A percentile compares a stretch with the other conserved stretches of the same genome.
Evolutionary conservation across 2,329 filamentous ascomycete species (phyloP).

Genomic region (Calonectria pteridis): DNA sequence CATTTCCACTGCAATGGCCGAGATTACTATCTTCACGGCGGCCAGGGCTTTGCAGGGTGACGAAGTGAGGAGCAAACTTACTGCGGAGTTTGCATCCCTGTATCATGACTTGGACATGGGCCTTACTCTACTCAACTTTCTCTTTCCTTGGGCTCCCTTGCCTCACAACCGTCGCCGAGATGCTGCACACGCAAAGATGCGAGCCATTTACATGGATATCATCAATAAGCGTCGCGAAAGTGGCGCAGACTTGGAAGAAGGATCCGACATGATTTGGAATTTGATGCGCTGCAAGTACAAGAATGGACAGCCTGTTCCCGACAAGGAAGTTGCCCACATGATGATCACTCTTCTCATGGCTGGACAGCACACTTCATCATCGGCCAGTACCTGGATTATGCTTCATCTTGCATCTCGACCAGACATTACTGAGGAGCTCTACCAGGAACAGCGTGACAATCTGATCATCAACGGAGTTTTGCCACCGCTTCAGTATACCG

Average conservation of each 20-base stretch:
- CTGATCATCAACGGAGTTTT: constrained; percentile 63
- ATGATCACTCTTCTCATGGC: constrained; percentile 91
- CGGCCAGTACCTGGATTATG: constrained; percentile 83
- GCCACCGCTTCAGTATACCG: constrained; percentile 68
- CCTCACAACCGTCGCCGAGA: constrained; percentile 82
- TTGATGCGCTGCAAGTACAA: constrained; percentile 84
- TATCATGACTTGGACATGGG: constrained; percentile 84
- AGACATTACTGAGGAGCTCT: constrained; percentile 77
- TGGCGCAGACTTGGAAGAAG: constrained; percentile 55
- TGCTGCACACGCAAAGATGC: constrained; percentile 77
- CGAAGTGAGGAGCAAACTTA: constrained; percentile 79
- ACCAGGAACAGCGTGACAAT: constrained; percentile 72
- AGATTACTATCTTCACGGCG: constrained; percentile 87
- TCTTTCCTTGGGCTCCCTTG: constrained; percentile 82
- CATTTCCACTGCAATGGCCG: constrained; percentile 75
- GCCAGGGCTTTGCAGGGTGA: constrained; percentile 80
- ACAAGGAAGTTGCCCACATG: constrained; percentile 84
- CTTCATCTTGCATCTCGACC: constrained; percentile 79
- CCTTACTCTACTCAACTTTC: constrained; percentile 85
- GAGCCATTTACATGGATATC: constrained; percentile 77
- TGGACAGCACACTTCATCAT: constrained; percentile 84
- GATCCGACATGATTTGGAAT: constrained; percentile 81
- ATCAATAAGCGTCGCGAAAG: constrained; percentile 71
- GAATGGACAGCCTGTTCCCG: constrained; percentile 75
- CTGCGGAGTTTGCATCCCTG: constrained; percentile 77